Conservation (phyloP, 2,329 filamentous ascomycete species). For the Epichloe glyceriae region DNA sequence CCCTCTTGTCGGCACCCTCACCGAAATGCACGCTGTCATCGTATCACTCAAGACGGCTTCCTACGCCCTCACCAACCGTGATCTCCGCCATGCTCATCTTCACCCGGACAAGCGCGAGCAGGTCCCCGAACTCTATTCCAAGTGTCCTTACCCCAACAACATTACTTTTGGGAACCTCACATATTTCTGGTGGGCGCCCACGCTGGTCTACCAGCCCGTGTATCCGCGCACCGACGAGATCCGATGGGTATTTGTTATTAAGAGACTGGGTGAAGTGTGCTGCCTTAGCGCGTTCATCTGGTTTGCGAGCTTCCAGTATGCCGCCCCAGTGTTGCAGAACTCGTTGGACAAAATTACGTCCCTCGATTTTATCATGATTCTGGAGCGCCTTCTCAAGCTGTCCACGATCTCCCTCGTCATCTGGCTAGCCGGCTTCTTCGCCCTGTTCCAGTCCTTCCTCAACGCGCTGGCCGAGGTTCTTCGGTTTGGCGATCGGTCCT, state of each 20-base stretch:
- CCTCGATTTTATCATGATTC: slow-evolving; percentile 66
- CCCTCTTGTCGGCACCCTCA: slow-evolving; percentile 82
- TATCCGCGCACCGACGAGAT: slow-evolving; percentile 77
- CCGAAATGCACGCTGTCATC: slow-evolving; percentile 82
- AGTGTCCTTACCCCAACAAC: slow-evolving; percentile 81
- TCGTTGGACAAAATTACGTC: slow-evolving; percentile 77
- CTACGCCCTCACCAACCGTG: slow-evolving; percentile 92
- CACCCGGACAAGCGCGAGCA: slow-evolving; percentile 57
- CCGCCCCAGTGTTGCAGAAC: slow-evolving; percentile 77
- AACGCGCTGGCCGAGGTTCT: slow-evolving; percentile 87
- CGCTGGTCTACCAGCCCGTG: slow-evolving; percentile 89
- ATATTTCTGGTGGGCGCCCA: slow-evolving; percentile 98
- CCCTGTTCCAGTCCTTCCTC: slow-evolving; percentile 82
- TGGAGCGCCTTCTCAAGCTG: slow-evolving; percentile 86
- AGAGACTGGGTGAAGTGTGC: slow-evolving; percentile 66
- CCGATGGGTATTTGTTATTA: slow-evolving; percentile 77
- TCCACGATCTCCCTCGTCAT: slow-evolving; percentile 91
- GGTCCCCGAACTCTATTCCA: slow-evolving; percentile 68
- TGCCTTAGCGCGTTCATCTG: slow-evolving; percentile 82
- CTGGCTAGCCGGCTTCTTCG: slow-evolving; percentile 96
- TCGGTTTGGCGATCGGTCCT: slow-evolving; percentile 82
- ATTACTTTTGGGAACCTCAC: slow-evolving; percentile 77
- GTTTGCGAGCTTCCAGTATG: slow-evolving; percentile 90
- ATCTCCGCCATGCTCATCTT: slow-evolving; percentile 80
- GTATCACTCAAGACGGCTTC: slow-evolving; percentile 95